Conservation (phyloP, 2,329 filamentous ascomycete genomes). For the Diplodia seriata region DNA sequence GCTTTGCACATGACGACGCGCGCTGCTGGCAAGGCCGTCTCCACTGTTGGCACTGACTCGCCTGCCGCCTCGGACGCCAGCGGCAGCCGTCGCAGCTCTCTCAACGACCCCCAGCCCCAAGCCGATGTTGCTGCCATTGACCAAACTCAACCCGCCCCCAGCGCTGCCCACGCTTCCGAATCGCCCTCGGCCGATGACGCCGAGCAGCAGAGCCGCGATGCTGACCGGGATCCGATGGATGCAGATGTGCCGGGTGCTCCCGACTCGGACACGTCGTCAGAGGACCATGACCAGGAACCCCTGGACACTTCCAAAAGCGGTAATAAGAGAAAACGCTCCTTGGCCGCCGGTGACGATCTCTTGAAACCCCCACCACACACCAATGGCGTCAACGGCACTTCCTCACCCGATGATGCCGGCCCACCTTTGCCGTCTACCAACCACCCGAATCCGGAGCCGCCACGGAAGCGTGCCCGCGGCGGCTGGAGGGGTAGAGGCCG, state of each 20-base stretch:
- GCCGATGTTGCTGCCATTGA: conserved; percentile 20
- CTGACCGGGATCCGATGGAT: conserved; percentile 16
- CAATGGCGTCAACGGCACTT: conserved; percentile 26
- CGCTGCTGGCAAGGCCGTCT: conserved; percentile 50
- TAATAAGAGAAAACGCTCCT: conserved; percentile 32
- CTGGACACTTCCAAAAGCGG: conserved; percentile 28
- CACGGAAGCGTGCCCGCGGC: conserved; percentile 27
- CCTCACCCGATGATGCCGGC: conserved; percentile 15
- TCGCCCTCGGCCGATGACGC: conserved; percentile 30
- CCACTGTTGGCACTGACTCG: conserved; percentile 44
- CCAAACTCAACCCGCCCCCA: conserved; percentile 11
- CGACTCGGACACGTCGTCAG: conserved; percentile 30
- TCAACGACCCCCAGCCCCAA: conserved; percentile 37
- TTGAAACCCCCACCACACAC: not conserved
- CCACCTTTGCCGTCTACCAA: not conserved
- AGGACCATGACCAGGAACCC: conserved; percentile 30
- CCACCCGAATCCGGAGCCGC: conserved; percentile 22
- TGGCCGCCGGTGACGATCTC: not conserved
- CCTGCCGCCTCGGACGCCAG: conserved; percentile 44
- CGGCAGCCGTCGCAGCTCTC: conserved; percentile 50
- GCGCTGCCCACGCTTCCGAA: not conserved
- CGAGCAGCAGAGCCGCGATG: conserved; percentile 15
- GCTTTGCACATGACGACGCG: conserved; percentile 59
- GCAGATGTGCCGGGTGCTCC: conserved; percentile 27
- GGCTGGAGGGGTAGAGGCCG: conserved; percentile 24